A percentile compares a stretch with the other conserved stretches of the same genome.
These are phyloP conservation scores for Rhodamnia rubescens DNA, from an alignment of 345 rosid species.

Conservation along the genomic window DNA sequence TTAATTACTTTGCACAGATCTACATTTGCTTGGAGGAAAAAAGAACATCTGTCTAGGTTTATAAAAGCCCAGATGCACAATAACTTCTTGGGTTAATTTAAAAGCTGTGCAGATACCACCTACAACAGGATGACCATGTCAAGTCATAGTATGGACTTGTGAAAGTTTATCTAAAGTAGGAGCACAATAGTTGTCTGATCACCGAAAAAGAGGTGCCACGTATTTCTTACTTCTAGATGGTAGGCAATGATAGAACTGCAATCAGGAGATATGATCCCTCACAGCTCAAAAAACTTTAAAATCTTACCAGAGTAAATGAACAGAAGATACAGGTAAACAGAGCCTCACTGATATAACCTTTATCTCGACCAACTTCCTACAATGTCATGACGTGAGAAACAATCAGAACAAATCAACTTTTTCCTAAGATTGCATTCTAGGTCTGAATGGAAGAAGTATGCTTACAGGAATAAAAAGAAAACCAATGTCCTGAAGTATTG, in stretches of 20 bases:
- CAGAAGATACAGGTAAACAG: constrained; percentile 42
- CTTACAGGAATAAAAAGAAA: constrained; percentile 63
- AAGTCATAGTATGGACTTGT: not conserved
- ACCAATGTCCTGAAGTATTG: constrained; percentile 58
- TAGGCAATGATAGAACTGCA: not conserved
- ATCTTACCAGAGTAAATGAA: constrained; percentile 51
- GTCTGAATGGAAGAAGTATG: not conserved
- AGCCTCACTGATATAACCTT: constrained; percentile 57
- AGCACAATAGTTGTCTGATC: not conserved
- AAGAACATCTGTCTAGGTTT: not conserved
- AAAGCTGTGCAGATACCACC: not conserved
- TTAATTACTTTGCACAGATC: not conserved
- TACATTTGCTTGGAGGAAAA: not conserved
- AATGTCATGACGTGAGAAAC: not conserved
- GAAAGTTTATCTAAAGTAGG: not conserved
- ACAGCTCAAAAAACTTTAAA: not conserved
- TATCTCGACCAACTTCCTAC: constrained; percentile 65
- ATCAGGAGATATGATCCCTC: not conserved
- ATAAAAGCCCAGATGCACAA: not conserved
- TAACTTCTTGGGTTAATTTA: not conserved
- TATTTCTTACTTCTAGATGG: not conserved
- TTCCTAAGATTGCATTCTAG: not conserved
- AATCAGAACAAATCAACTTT: not conserved
- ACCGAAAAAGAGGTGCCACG: not conserved
- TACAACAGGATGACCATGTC: not conserved